A percentile compares a stretch with the other conserved stretches of the same genome.
These are phyloP conservation scores for Kluyveromyces aestuarii DNA, from an alignment of 805 yeast species.

Conservation along the genomic window DNA sequence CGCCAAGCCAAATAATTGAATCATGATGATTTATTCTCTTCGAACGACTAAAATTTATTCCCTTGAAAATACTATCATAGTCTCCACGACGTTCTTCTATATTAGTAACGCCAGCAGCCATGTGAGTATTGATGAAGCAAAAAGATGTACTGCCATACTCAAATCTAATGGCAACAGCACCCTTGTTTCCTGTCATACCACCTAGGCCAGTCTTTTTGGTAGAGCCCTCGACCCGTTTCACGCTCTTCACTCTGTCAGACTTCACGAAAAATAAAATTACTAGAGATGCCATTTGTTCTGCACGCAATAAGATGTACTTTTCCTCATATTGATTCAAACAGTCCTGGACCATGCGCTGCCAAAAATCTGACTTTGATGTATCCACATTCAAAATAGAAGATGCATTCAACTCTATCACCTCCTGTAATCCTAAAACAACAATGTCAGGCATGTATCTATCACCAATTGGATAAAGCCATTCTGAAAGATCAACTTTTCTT, in stretches of 20 bases:
- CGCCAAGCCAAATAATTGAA: conserved; percentile 89
- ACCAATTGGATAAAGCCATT: conserved; percentile 79
- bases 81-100: conserved; percentile 81
- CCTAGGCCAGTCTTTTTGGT: conserved; percentile 92
- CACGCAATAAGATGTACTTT: conserved; percentile 55
- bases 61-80: conserved; percentile 63
- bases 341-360: conserved; percentile 62
- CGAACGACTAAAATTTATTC: conserved; percentile 73
- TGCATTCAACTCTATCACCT: conserved; percentile 86
- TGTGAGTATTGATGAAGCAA: conserved; percentile 81
- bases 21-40: conserved; percentile 75
- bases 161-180: conserved; percentile 89
- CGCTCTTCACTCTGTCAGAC: conserved; percentile 35
- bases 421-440: conserved; percentile 88
- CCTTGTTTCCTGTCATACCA: conserved; percentile 95
- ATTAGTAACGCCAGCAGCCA: conserved; percentile 86
- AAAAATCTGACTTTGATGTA: conserved; percentile 60
- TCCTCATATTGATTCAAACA: conserved; percentile 51
- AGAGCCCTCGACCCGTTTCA: conserved; percentile 89
- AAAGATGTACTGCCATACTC: conserved; percentile 71
- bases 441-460: conserved; percentile 57
- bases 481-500: conserved; percentile 45
- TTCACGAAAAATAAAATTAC: conserved; percentile 56
- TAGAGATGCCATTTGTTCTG: conserved; percentile 68
- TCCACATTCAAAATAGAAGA: conserved; percentile 85